A percentile compares a stretch with the other conserved stretches of the same genome.
These are phyloP conservation scores for Iris pallida DNA, from an alignment of 116 monocot genomes.

Conservation along the genomic window DNA sequence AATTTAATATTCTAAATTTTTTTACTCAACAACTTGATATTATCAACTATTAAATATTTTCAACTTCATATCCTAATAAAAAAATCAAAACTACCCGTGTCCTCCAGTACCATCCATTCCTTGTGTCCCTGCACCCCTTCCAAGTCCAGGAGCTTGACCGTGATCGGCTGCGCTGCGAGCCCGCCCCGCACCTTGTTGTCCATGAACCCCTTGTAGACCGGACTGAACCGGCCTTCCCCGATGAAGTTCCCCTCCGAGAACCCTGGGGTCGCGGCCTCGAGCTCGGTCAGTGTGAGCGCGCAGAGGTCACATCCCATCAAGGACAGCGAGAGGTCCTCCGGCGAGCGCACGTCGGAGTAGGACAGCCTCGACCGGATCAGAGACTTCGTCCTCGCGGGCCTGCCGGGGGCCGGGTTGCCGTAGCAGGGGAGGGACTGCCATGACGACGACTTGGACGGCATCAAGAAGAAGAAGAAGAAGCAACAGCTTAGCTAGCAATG, in stretches of 20 bases:
- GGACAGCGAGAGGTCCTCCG: constrained; percentile 42
- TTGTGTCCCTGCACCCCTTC: constrained; percentile 43
- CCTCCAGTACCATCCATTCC: constrained; percentile 59
- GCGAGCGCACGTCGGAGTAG: constrained; percentile 34
- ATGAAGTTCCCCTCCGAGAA: constrained; percentile 38
- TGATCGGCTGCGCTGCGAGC: constrained; percentile 27
- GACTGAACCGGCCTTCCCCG: constrained; percentile 49
- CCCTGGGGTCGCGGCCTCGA: constrained; percentile 25
- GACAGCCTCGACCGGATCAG: constrained; percentile 18
- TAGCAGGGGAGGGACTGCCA: constrained; percentile 8
- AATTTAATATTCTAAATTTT: too few species aligned
- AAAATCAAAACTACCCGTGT: too few species aligned
- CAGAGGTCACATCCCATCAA: constrained; percentile 31
- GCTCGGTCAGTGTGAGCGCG: constrained; percentile 33
- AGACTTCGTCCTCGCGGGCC: neutral
- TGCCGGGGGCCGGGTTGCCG: neutral
- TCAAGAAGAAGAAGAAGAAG: neutral
- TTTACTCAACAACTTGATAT: too few species aligned
- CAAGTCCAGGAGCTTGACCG: constrained; percentile 40
- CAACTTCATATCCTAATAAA: too few species aligned
- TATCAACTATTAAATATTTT: too few species aligned
- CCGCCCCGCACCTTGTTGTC: constrained; percentile 32
- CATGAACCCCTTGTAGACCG: constrained; percentile 26
- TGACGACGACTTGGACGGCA: constrained; percentile 1
- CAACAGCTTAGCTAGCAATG: too few species aligned